Base-by-base conservation (phyloP, 768 basidiomycete species). In the Fibroporia radiculosa region DNA sequence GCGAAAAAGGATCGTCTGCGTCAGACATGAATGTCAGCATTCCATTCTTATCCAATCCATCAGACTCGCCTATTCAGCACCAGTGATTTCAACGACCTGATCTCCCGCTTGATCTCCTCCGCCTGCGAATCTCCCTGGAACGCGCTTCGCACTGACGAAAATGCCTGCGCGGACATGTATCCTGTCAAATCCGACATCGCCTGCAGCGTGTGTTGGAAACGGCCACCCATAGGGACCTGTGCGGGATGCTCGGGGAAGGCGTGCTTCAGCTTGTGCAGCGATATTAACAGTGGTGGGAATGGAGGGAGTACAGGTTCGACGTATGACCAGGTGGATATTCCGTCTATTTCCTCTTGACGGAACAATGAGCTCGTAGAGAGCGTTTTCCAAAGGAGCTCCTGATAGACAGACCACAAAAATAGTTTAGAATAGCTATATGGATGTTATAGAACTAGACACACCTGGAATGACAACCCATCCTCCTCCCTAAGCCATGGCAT, bases 31-130 rank as follows among this genome's bases (percentile, higher is more conserved):
- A 13, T n/a, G 26, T 20, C 37, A 50, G 28, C 11, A 12, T n/a
- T 11, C 12, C 5, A 14, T 27, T n/a, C 25, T 11, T 11, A 40
- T 28, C 32, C 5, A 31, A 10, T n/a, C 28, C 7, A 22, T 1
- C 14, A 58, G 12, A 67, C 71, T 51, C 55, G 78, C 79, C 87
- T 68, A 58, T 85, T 90, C 34, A 90, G 66, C 37, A 84, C 84
- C 18, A 89, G 71, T 7, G 86, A 85, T 55, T 89, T 90, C 55
- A 90, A 62, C 11, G 83, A 80, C 45, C 83, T 70, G 35, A 90
- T 82, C 57, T 90, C 87, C 48, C 78, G 71, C 47, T 75, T 73
- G 11, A 88, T 58, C 44, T 87, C 85, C 52, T 88, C 86, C 57
- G 80, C 81, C 35, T 77, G 68, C 14, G 60, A 56, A 40, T 49